Base-by-base conservation (phyloP, 306 rosid genomes). In the Rubus idaeus region DNA sequence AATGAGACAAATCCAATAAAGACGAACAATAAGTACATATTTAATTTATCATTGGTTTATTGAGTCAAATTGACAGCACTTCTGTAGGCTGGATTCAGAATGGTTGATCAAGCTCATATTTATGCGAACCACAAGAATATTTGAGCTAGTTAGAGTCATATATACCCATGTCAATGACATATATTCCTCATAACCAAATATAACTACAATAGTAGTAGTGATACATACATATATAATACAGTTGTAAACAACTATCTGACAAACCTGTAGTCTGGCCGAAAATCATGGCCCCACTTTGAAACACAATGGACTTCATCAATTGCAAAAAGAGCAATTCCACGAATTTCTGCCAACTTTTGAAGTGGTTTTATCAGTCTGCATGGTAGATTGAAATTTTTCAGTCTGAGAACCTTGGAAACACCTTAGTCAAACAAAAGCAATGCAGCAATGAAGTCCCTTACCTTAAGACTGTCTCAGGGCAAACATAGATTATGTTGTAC, bases 221-320 rank as follows among this genome's bases (percentile, higher is more conserved):
- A 21, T 14, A 68, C 23, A 20, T 13, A 39, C 18, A 47, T 21
- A 14, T 35, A 71, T 42, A 68, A 13, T 16, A 45, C 63, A 13
- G 52, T 51, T 11, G 7, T n/a, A 62, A 42, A 66, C 56, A 66
- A 72, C 40, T 6, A 83, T 44, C 51, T 55, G 56, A 79, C 84
- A 44, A 64, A 94, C 98, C 96, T 85, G 91, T 94, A 94, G 79
- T 88, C 96, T 57, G 93, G 98, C 82, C 97, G 93, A 71, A 94
- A 94, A 88, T 89, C 94, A 84, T 94, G 98, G 63, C 97, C 98
- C 98, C 98, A 91, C 80, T 94, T 91, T 12, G 98, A 94, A 83
- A 94, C 95, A 84, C 98, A 94, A 47, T 91, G 98, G 57, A 87
- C 98, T 84, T 94, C 98, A 82, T 94, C 98, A 68, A 94, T 90